phyloP scores from a whole-genome alignment of 176 grass and related monocot genomes.

The Saccharum spontaneum region DNA sequence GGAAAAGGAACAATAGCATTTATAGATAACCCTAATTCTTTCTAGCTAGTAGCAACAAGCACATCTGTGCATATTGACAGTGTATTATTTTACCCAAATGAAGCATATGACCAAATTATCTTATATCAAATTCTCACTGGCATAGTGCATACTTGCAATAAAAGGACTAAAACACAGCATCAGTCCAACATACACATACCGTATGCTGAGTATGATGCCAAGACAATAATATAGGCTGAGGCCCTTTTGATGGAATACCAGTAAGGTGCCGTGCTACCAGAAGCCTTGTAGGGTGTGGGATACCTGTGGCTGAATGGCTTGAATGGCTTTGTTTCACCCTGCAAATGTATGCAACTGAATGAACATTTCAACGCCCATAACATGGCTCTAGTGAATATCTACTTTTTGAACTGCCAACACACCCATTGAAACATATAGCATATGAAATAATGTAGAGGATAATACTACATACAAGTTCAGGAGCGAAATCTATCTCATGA shows the following conservation, averaged over 20 bases:
- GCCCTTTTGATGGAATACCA: slow-evolving; percentile 96
- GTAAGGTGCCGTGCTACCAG: slow-evolving; percentile 69
- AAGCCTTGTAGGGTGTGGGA: slow-evolving; percentile 67
- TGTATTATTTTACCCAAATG: not conserved
- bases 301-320: slow-evolving; percentile 75
- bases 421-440: not conserved
- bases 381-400: not conserved
- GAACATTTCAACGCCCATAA: not conserved
- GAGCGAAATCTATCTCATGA: slow-evolving; percentile 87
- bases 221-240: slow-evolving; percentile 78
- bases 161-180: not conserved
- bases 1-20: not conserved
- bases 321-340: slow-evolving; percentile 87
- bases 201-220: slow-evolving; percentile 85
- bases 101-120: not conserved
- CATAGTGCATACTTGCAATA: not conserved
- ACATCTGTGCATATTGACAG: not conserved
- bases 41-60: not conserved
- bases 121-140: not conserved
- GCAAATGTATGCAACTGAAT: slow-evolving; percentile 25
- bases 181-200: slow-evolving; percentile 44
- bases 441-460: not conserved
- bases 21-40: not conserved
- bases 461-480: slow-evolving; percentile 60
- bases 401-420: not conserved